phyloP scores from a whole-genome alignment of 2,329 filamentous ascomycete species.

The Helotiales sp. region DNA sequence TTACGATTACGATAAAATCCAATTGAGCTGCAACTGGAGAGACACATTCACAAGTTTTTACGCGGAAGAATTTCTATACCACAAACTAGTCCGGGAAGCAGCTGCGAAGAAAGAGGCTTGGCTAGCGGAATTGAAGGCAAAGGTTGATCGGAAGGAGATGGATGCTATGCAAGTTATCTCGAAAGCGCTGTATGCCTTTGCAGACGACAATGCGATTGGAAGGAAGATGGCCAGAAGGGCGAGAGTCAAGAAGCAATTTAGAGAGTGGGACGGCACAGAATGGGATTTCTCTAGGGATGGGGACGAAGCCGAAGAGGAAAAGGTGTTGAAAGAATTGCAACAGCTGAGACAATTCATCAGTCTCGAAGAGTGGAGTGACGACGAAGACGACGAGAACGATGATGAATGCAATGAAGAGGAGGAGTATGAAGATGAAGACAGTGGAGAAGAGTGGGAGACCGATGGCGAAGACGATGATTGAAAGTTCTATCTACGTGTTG shows the following conservation, averaged over 20 bases:
- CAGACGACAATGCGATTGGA: background rate
- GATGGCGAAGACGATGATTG: slow-evolving; percentile 6
- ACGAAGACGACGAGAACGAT: slow-evolving; percentile 1
- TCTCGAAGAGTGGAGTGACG: slow-evolving; percentile 6
- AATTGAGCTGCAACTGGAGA: slow-evolving; percentile 17
- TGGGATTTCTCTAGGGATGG: slow-evolving; percentile 11
- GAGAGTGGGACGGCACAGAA: slow-evolving; percentile 5
- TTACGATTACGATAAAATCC: slow-evolving; percentile 7
- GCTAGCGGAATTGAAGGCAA: slow-evolving; percentile 8
- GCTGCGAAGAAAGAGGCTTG: slow-evolving; percentile 1
- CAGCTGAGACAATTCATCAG: background rate
- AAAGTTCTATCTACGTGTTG: background rate
- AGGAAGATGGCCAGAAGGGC: slow-evolving; percentile 11
- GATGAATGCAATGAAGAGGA: slow-evolving; percentile 1
- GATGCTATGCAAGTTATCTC: slow-evolving; percentile 5
- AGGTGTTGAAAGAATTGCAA: background rate
- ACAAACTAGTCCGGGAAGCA: slow-evolving; percentile 1
- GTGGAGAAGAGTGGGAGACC: slow-evolving; percentile 2
- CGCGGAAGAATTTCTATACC: slow-evolving; percentile 12
- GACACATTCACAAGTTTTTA: slow-evolving; percentile 12
- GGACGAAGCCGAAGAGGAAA: slow-evolving; percentile 4
- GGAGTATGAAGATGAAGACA: slow-evolving; percentile 2
- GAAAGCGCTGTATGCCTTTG: slow-evolving; percentile 9
- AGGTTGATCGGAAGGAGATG: slow-evolving; percentile 7
- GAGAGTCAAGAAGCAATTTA: slow-evolving; percentile 14